Base-by-base conservation (phyloP, 2,329 filamentous ascomycete genomes). In the Xenoacremonium recifei region DNA sequence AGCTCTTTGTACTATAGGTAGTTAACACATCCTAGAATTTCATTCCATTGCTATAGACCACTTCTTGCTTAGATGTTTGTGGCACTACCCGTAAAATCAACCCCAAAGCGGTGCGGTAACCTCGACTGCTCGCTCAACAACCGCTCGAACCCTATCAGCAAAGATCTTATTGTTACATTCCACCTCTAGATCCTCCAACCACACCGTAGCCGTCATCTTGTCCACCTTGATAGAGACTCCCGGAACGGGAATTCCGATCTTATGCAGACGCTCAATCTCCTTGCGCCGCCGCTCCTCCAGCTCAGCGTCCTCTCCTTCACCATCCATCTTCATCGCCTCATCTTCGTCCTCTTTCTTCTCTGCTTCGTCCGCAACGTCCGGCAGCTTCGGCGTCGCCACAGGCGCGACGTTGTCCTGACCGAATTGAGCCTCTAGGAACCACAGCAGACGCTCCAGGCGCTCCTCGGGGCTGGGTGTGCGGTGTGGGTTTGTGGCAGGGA, bases 351-450 rank as follows among this genome's bases (percentile, higher is more conserved):
- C 61, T 6, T 66, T 63, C 17, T 56, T 59, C 13, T 58, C 59
- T n/a, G 64, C 61, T 4, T 59, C 51, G 42, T 68, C 60, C n/a
- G 59, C 51, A 21, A 70, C 55, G 6, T 68, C 49, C 0, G 73
- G 70, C 3, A 82, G 63, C 63, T 82, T 78, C 45, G 89, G 70
- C 59, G 67, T 71, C 29, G 84, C 77, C 51, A 97, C 87, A 4
- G 92, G 90, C 1, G 79, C 75, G 42, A 97, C 83, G 45, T 89
- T 85, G 50, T 93, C 85, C 21, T 81, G 75, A 48, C 93, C 93
- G 61, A 99, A 99, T 64, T 99, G 93, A 3, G 91, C 88, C 72
- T 99, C 93, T 12, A 99, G 84, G 72, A 99, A 96, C 82, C 96
- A 88, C 68, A 95, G 86, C 16, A 99, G 81, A 23, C 92, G 84